Evolutionary conservation across 2,329 filamentous ascomycete genomes (phyloP), one percentile per base, ranked within the genome.

Genomic region (Phaeomoniella chlamydospora): DNA sequence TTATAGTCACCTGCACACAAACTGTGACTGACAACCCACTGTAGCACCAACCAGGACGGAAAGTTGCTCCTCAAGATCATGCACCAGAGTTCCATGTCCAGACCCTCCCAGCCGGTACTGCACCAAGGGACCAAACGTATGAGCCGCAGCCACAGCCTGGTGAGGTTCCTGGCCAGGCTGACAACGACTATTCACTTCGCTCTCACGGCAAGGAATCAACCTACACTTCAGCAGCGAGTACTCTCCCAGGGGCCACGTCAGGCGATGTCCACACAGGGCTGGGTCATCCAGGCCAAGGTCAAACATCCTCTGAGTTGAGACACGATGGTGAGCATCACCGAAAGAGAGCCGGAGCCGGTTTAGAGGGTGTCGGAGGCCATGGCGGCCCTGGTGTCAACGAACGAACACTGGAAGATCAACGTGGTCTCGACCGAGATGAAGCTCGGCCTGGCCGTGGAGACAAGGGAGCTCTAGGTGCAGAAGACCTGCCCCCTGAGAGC

Each of bases 81-180:
- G 74, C 56, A 10, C 73, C 73, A 14, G 77, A 80, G 49, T 85
- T 80, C 61, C 61, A 68, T 47, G 68, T 72, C 15, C 45, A 84
- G 52, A 67, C 65, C 1, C 57, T 74, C 22, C 66, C 75, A 0
- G 57, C 77, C 0, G 80, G 80, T 40, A 70, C 72, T 3, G 79
- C 80, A 0, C 80, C 80, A 53, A 33, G 35, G 46, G 9, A 62
- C 65, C 17, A 65, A 67, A 54, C 50, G 56, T 38, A 43, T 38
- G 26, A 39, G 40, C 39, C 48, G 50, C 42, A 45, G 29, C 31
- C 41, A 4, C 35, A 10, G 15, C 18, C 35, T 13, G 43, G 45
- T 41, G 53, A 55, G 26, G 43, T 52, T 6, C 59, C 62, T 3
- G 49, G 57, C 34, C 57, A 60, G 48, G 55, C 55, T 19, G 44